Percentiles rank a stretch among this genome's conserved stretches.
Evolutionary conservation across 116 monocot species (phyloP).

Genomic region (Papilionanthe hybrid): DNA sequence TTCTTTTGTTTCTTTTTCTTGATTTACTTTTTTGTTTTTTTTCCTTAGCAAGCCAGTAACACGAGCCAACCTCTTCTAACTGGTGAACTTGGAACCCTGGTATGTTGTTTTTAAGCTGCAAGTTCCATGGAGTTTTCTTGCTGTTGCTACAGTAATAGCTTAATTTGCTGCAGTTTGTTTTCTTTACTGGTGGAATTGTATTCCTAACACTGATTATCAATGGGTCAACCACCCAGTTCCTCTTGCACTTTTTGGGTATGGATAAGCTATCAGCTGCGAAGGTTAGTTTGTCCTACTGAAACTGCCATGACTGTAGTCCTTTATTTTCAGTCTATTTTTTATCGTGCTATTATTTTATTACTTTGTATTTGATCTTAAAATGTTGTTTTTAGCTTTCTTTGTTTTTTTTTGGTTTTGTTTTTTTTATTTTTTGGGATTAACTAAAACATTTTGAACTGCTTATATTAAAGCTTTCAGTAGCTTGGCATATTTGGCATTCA

Average conservation of each 20-base stretch:
- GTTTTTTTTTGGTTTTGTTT: neutral
- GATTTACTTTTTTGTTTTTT: constrained; percentile 7
- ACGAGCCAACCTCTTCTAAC: constrained; percentile 37
- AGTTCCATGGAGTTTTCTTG: neutral
- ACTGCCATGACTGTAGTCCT: neutral
- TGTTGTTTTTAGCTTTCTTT: neutral
- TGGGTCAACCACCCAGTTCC: constrained; percentile 88
- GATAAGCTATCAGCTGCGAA: constrained; percentile 79
- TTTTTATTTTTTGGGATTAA: neutral
- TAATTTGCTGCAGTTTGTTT: constrained; percentile 67
- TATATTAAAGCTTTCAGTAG: neutral
- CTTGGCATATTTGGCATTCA: neutral
- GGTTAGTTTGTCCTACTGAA: constrained; percentile 31
- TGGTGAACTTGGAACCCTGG: constrained; percentile 82
- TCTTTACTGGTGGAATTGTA: constrained; percentile 98
- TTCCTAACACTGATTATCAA: constrained; percentile 88
- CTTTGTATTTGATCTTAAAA: neutral
- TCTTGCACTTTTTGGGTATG: constrained; percentile 73
- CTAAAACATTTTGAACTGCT: neutral
- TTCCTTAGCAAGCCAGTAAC: constrained; percentile 65
- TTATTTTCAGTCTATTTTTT: neutral
- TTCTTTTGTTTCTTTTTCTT: constrained; percentile 5
- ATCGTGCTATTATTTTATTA: neutral
- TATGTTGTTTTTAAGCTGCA: constrained; percentile 25
- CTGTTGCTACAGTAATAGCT: neutral